These are phyloP conservation scores for Haematococcus sp. DNA, from an alignment of 139 green algal species.

Conservation along the genomic window DNA sequence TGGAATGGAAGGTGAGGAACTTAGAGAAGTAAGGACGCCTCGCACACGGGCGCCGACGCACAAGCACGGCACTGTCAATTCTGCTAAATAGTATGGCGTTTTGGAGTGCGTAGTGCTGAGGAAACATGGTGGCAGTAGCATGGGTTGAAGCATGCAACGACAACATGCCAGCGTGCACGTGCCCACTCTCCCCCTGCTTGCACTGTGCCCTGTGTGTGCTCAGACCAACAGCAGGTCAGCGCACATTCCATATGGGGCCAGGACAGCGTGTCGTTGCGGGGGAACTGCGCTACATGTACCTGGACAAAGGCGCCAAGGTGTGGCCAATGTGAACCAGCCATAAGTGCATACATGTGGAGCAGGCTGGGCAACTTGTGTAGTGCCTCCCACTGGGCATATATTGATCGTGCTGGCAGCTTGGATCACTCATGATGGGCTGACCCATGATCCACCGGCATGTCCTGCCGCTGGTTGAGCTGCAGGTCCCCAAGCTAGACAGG, in stretches of 20 bases:
- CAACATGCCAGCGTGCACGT: neutral
- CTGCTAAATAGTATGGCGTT: neutral
- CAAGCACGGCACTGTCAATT: too few species aligned
- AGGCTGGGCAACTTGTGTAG: too few species aligned
- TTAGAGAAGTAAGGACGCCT: too few species aligned
- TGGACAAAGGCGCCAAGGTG: neutral
- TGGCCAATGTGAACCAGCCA: too few species aligned
- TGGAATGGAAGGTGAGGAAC: neutral
- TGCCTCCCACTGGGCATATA: too few species aligned
- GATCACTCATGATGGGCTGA: too few species aligned
- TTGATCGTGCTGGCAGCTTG: too few species aligned
- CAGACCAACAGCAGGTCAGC: neutral
- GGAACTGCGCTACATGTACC: neutral
- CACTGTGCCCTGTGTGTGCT: neutral
- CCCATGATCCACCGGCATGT: too few species aligned
- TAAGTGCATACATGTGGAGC: neutral
- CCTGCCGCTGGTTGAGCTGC: too few species aligned
- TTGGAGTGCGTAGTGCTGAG: neutral
- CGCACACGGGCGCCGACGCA: too few species aligned
- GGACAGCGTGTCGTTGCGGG: neutral
- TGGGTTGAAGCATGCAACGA: too few species aligned
- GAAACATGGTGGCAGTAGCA: too few species aligned
- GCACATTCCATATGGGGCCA: neutral
- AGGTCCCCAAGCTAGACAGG: neutral
- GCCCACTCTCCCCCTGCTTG: neutral